Conservation (phyloP, 2,329 filamentous ascomycete genomes). For the Cladophialophora yegresii region DNA sequence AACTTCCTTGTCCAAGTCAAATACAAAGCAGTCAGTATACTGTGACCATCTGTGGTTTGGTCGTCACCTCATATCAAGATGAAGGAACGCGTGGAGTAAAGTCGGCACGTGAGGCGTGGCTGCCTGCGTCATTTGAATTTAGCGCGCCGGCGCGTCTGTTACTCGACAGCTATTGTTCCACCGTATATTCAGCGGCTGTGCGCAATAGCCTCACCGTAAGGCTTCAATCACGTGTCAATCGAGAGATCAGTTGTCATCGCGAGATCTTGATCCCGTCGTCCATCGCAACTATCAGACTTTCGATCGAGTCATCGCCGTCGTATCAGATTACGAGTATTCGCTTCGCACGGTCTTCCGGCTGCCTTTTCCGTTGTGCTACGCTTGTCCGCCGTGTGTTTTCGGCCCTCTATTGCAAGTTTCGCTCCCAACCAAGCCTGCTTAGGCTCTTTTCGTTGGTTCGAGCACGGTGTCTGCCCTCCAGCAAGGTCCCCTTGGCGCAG, state of each 20-base stretch:
- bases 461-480: constrained; percentile 6
- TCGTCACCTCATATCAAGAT: neutral
- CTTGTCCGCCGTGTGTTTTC: neutral
- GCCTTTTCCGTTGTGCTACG: constrained; percentile 7
- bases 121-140: constrained; percentile 4
- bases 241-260: constrained; percentile 10
- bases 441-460: constrained; percentile 15
- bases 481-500: neutral
- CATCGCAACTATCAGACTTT: constrained; percentile 9
- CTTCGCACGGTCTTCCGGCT: constrained; percentile 1
- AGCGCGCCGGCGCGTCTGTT: neutral
- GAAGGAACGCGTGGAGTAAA: neutral
- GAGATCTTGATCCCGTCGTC: constrained; percentile 13
- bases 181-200: neutral
- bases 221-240: constrained; percentile 1
- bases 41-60: neutral
- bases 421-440: constrained; percentile 6
- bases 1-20: neutral
- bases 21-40: neutral
- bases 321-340: neutral
- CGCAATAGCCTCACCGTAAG: neutral
- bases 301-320: constrained; percentile 15
- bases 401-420: constrained; percentile 1
- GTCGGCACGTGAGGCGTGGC: neutral
- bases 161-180: neutral